Evolutionary conservation across 2,329 filamentous ascomycete genomes (phyloP), one percentile per base, ranked within the genome.

Genomic region (Fusarium globosum): DNA sequence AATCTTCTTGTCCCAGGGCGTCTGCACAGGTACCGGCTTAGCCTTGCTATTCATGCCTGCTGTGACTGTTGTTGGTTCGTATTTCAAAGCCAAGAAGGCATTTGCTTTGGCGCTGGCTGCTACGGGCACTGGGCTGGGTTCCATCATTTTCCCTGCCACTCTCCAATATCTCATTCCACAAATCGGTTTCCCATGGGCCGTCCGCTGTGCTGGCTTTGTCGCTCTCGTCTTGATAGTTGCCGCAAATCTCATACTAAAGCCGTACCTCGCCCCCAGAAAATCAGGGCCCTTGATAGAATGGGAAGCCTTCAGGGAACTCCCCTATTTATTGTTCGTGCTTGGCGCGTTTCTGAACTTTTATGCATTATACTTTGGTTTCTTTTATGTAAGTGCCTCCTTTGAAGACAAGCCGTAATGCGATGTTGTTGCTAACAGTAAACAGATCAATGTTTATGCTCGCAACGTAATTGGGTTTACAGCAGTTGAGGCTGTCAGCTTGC

Each of bases 201-300:
- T 91, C 7, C 84, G 93, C 13, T 86, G 90, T 15, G 84, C 93
- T 2, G 92, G 87, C 0, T 92, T 94, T 75, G 86, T 94, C 39
- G 86, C 85, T 52, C 80, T 90, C 12, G 82, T 79, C 1, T 86
- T 87, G 14, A 80, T 86, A 28, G 63, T 79, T 3, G 72, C 84
- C 1, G 83, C 82, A 18, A 79, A 82, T 1, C 79, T 87, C 28
- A 67, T 83, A 33, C 76, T 86, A 69, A 83, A 81, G 62, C 83
- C 87, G 4, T 81, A 85, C 16, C 79, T 91, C 14, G 84, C 85
- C 21, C 86, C 85, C 0, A 80, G 87, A 33, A 86, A 82, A 65
- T 76, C 83, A 1, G 89, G 88, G 0, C 85, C 85, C 0, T 61
- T 90, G 10, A 80, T 91, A 9, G 90, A 92, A 56, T 86, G 84